Percentiles rank a stretch among this genome's conserved stretches.
Conservation (phyloP, 257 asterid species). For the Jacaranda mimosifolia region DNA sequence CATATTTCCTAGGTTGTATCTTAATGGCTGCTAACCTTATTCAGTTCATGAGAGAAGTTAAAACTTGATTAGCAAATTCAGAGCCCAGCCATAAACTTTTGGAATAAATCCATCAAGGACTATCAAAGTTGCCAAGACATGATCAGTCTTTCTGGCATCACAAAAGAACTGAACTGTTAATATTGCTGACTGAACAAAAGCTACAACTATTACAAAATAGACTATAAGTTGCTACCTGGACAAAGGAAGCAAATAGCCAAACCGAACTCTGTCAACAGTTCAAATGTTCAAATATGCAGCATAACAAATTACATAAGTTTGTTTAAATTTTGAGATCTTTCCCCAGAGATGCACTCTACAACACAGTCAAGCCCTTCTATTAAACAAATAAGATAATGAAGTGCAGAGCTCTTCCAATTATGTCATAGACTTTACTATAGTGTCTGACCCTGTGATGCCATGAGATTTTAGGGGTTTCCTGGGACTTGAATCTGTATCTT, state of each 20-base stretch:
- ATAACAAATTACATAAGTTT: not conserved
- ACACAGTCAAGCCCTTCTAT: not conserved
- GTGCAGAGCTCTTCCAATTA: not conserved
- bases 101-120: not conserved
- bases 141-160: not conserved
- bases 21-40: not conserved
- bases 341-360: not conserved
- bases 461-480: not conserved
- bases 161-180: not conserved
- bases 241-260: not conserved
- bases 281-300: not conserved
- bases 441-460: not conserved
- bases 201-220: not conserved
- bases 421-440: not conserved
- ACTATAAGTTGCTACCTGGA: not conserved
- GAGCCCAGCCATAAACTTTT: not conserved
- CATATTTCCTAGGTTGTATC: not conserved
- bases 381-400: not conserved
- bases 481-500: not conserved
- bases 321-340: not conserved
- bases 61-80: not conserved
- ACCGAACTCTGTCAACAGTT: constrained; percentile 3
- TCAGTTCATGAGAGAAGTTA: not conserved
- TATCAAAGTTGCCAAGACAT: not conserved
- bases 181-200: not conserved